These are phyloP conservation scores for Obelidium mucronatum DNA, from an alignment of 192 early-diverging fungal species.

Conservation along the genomic window DNA sequence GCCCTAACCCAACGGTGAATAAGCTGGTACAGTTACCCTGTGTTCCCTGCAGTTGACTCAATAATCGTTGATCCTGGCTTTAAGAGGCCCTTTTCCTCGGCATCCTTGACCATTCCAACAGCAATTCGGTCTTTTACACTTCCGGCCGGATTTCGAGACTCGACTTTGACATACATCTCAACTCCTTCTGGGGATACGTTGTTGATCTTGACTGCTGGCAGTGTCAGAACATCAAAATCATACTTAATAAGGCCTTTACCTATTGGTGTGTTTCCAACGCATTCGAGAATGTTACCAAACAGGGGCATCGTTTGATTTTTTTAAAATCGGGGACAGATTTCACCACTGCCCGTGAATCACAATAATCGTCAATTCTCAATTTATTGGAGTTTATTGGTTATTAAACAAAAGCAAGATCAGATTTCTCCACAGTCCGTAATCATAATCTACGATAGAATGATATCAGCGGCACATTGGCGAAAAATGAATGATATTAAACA, in stretches of 20 bases:
- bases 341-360: too few species aligned
- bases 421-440: slow-evolving; percentile 32
- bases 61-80: slow-evolving; percentile 88
- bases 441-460: not conserved
- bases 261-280: slow-evolving; percentile 17
- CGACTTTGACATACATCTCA: slow-evolving; percentile 92
- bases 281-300: not conserved
- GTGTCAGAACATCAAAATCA: not conserved
- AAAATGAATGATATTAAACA: not conserved
- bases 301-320: not conserved
- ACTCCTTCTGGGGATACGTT: slow-evolving; percentile 60
- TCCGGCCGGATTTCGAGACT: slow-evolving; percentile 97
- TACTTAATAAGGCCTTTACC: not conserved
- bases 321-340: not conserved
- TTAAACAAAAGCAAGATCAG: not conserved
- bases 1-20: too few species aligned
- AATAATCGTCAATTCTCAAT: not conserved
- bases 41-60: slow-evolving; percentile 75
- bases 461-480: not conserved
- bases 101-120: slow-evolving; percentile 90
- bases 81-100: slow-evolving; percentile 84
- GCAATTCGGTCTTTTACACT: slow-evolving; percentile 99
- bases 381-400: not conserved
- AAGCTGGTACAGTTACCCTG: slow-evolving; percentile 60
- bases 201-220: slow-evolving; percentile 40